Evolutionary conservation across 768 basidiomycete species (phyloP), one percentile per base, ranked within the genome.

Genomic region (Suillus hirtellus): DNA sequence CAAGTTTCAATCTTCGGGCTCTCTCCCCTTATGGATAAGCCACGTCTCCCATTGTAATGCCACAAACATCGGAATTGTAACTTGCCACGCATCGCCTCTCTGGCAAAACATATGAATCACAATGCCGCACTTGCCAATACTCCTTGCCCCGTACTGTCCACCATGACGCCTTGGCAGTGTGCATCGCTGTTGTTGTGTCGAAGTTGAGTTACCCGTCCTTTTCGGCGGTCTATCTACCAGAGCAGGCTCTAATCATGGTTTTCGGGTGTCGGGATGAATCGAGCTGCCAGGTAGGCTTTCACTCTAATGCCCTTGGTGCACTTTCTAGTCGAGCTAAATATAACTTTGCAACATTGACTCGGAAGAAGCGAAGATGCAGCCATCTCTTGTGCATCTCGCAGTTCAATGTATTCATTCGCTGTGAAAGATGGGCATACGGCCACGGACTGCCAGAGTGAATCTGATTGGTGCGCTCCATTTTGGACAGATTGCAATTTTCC

Each of bases 111-210:
- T 50, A 14, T 17, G 49, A 27, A 4, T 90, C 31, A 89, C 70
- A 90, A 90, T 66, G 84, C 90, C 60, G 88, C 83, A 14, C 71
- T 87, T 50, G 24, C 21, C 12, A 47, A 12, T 11, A 27, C 19
- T 15, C 17, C 44, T 46, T 59, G 89, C 88, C 0, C 88, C 89
- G 7, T 88, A 91, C 68, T 90, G 88, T 73, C 88, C 89, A 1
- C 69, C 88, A 1, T 88, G 88, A 0, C 89, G 86, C 89, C 0
- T 80, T 90, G 27, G 89, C 88, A 9, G 88, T 89, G 34, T 87
- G 84, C 68, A 82, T 90, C 49, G 86, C 89, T 61, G 80, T 90
- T 3, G 88, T 81, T 4, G 77, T 83, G 44, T 75, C 81, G n/a
- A 80, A 82, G 10, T 83, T 84, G 3, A 89, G 89, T 68, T 88